These are phyloP conservation scores for Scheffersomyces spartinae DNA, from an alignment of 805 yeast genomes.

Conservation along the genomic window DNA sequence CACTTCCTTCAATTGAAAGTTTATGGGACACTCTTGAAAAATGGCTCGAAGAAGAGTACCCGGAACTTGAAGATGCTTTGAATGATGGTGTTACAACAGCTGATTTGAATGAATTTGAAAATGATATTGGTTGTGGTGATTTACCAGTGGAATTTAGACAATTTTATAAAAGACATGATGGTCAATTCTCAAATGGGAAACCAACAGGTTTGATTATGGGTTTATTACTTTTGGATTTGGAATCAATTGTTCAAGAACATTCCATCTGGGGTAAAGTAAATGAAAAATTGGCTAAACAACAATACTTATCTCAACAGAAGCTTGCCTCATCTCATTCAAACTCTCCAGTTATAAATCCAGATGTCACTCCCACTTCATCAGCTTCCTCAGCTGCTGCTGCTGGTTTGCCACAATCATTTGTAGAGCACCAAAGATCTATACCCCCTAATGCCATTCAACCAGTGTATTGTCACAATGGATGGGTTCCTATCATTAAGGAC, in stretches of 20 bases:
- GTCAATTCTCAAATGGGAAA: conserved; percentile 33
- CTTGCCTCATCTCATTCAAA: conserved; percentile 3
- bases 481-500: conserved; percentile 32
- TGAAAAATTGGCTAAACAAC: conserved; percentile 27
- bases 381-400: conserved; percentile 9
- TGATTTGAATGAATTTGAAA: conserved; percentile 34
- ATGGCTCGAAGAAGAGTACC: conserved; percentile 35
- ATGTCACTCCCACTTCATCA: conserved; percentile 4
- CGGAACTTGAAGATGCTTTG: conserved; percentile 32
- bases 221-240: conserved; percentile 29
- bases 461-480: conserved; percentile 22
- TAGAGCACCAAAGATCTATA: conserved; percentile 23
- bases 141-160: conserved; percentile 34
- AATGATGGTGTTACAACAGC: conserved; percentile 33
- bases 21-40: conserved; percentile 31
- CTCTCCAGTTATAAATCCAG: no score
- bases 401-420: conserved; percentile 3
- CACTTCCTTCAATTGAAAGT: conserved; percentile 28
- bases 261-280: conserved; percentile 31
- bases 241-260: conserved; percentile 29
- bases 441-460: conserved; percentile 29
- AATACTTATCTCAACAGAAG: conserved; percentile 12
- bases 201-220: conserved; percentile 36
- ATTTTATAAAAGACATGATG: conserved; percentile 34
- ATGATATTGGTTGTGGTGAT: conserved; percentile 31